Conservation (phyloP, 805 yeast species). For the Lachancea dasiensis region DNA sequence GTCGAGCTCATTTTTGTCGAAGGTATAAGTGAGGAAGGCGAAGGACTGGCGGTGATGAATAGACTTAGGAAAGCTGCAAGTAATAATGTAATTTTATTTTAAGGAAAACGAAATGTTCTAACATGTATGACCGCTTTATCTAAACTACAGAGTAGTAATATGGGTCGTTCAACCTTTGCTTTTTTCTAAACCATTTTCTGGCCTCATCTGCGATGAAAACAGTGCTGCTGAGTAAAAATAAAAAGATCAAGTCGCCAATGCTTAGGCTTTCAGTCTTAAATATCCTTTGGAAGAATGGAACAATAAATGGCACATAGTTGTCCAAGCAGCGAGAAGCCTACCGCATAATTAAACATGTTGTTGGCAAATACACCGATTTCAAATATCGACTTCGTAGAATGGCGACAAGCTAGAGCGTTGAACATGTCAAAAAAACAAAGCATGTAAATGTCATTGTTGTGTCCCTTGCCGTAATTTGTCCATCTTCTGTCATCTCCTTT, state of each 20-base stretch:
- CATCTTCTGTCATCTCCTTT: conserved; percentile 75
- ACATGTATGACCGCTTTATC: neutral
- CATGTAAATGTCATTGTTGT: conserved; percentile 99
- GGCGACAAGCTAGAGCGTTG: conserved; percentile 92
- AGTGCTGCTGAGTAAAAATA: conserved; percentile 61
- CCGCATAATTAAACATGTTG: conserved; percentile 90
- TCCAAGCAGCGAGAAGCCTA: conserved; percentile 79
- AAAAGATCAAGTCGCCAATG: conserved; percentile 60
- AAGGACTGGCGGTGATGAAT: conserved; percentile 95
- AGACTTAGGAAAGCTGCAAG: conserved; percentile 79
- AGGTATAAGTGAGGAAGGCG: conserved; percentile 66
- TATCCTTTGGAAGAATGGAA: conserved; percentile 85
- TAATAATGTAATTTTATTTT: conserved; percentile 30
- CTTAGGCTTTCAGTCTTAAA: conserved; percentile 92
- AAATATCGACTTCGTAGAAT: conserved; percentile 74
- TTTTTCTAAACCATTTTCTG: conserved; percentile 46
- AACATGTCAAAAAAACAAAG: conserved; percentile 93
- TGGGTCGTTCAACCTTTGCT: conserved; percentile 11
- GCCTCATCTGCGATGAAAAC: conserved; percentile 84
- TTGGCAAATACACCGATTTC: conserved; percentile 73
- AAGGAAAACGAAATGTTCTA: neutral
- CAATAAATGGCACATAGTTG: conserved; percentile 89
- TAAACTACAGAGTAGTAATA: conserved; percentile 24
- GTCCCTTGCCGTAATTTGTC: conserved; percentile 82
- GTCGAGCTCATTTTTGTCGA: conserved; percentile 78